These are phyloP conservation scores for Botrytis fragariae DNA, from an alignment of 2,329 filamentous ascomycete genomes.

Conservation along the genomic window DNA sequence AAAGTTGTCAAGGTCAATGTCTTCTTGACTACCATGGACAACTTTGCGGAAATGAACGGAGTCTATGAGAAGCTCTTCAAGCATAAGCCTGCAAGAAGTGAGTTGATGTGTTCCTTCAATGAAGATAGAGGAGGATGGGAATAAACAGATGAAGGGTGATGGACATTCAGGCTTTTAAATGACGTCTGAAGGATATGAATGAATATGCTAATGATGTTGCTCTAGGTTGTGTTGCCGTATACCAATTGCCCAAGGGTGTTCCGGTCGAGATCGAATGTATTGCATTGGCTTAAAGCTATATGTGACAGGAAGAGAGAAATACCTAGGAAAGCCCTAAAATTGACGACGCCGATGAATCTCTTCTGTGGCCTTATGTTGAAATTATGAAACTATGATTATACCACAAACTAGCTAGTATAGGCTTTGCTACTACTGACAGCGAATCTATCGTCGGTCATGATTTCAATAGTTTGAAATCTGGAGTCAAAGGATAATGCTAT, in stretches of 20 bases:
- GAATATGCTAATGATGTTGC: neutral
- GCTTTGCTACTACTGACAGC: too few relatives aligned
- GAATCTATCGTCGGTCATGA: neutral
- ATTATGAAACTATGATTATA: neutral
- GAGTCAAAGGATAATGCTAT: neutral
- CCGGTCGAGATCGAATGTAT: slow-evolving; percentile 92
- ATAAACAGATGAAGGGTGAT: neutral
- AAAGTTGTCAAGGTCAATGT: slow-evolving; percentile 92
- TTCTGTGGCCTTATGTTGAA: neutral
- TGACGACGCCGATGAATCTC: neutral
- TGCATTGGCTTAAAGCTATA: slow-evolving; percentile 56
- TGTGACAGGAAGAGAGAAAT: neutral
- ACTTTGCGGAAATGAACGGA: slow-evolving; percentile 59
- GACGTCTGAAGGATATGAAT: neutral
- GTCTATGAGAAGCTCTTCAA: slow-evolving; percentile 80
- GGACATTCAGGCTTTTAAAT: neutral
- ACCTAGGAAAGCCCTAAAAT: neutral
- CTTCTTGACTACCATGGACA: slow-evolving; percentile 67
- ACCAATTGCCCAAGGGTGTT: slow-evolving; percentile 82
- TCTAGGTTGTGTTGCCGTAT: slow-evolving; percentile 76
- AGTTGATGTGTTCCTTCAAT: neutral
- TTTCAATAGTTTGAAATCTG: neutral
- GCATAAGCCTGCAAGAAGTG: slow-evolving; percentile 81
- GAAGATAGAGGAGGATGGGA: neutral
- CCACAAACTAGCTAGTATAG: neutral